phyloP scores from a whole-genome alignment of 106 monocot species.

The Allium cepa region DNA sequence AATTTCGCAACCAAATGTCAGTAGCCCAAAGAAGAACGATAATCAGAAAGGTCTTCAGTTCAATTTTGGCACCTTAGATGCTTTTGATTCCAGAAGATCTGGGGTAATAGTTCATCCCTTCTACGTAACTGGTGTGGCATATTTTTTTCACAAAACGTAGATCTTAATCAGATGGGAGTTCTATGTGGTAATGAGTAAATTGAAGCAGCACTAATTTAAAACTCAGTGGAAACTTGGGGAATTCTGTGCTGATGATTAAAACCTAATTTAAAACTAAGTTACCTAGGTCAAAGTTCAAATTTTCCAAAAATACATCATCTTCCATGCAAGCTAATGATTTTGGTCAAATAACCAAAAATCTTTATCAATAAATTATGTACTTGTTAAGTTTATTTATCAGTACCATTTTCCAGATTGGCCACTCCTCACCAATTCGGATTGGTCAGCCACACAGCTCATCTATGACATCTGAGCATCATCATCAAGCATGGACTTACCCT shows the following conservation, averaged over 20 bases:
- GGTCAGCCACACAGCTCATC: conserved; percentile 20
- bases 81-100: conserved; percentile 18
- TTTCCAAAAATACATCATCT: no score
- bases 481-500: conserved; percentile 21
- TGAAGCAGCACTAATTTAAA: no score
- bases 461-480: conserved; percentile 12
- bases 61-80: conserved; percentile 12
- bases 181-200: no score
- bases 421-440: conserved; percentile 12
- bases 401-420: conserved; percentile 24
- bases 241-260: no score
- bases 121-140: no score
- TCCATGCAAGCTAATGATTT: no score
- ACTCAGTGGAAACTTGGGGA: no score
- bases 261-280: no score
- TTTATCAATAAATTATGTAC: neutral
- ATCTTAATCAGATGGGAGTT: no score
- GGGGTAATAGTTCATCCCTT: conserved; percentile 11
- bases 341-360: no score
- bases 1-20: conserved; percentile 43
- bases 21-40: conserved; percentile 20
- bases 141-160: neutral
- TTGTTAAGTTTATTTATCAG: neutral
- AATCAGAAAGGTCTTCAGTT: conserved; percentile 15
- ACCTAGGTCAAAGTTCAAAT: no score